Percentiles rank a stretch among this genome's conserved stretches.
These are phyloP conservation scores for Canavalia ensiformis DNA, from an alignment of 306 rosid genomes.

Conservation along the genomic window DNA sequence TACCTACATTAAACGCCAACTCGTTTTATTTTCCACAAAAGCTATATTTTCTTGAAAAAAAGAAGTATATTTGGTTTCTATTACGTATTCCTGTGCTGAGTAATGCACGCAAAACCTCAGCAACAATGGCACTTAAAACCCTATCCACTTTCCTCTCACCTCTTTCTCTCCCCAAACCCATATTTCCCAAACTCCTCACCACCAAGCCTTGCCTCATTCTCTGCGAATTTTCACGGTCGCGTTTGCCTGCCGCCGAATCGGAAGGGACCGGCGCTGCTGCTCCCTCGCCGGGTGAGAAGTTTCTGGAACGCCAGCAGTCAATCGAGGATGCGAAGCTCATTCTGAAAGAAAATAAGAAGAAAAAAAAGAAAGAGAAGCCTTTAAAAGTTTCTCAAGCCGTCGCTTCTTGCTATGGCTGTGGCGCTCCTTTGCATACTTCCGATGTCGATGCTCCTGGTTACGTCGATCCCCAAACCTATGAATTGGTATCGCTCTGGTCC, in stretches of 20 bases:
- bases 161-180: constrained; percentile 50
- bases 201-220: constrained; percentile 49
- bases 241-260: constrained; percentile 37
- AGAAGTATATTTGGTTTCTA: too few relatives aligned
- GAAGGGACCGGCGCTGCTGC: constrained; percentile 84
- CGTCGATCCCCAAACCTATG: constrained; percentile 72
- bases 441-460: constrained; percentile 82
- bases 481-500: constrained; percentile 57
- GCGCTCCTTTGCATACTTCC: constrained; percentile 86
- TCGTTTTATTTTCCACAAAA: too few relatives aligned
- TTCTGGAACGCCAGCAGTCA: constrained; percentile 70
- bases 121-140: constrained; percentile 78
- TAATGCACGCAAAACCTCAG: constrained; percentile 33
- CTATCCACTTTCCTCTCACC: constrained; percentile 67
- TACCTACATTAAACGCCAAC: too few relatives aligned
- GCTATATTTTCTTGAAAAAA: too few relatives aligned
- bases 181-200: constrained; percentile 30
- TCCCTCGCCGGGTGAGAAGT: constrained; percentile 83
- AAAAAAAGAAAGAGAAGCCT: constrained; percentile 61
- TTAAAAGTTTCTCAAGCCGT: constrained; percentile 59
- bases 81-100: not conserved
- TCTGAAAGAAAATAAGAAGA: constrained; percentile 57
- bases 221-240: constrained; percentile 53
- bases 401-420: constrained; percentile 84
- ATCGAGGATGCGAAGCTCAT: constrained; percentile 71